Conservation (phyloP, 306 rosid species). For the cucumber (Cucumis sativus) region Cucumber_9930_V3 NC_026655.2:4105001-4105500, state of each 20-base stretch:
- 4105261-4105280: slow-evolving; percentile 59
- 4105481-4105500: neutral
- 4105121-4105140: slow-evolving; percentile 28
- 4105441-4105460: neutral
- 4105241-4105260: slow-evolving; percentile 67
- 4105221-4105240: slow-evolving; percentile 69
- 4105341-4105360: neutral
- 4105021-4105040: neutral
- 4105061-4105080: neutral
- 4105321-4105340: slow-evolving; percentile 35
- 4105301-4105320: slow-evolving; percentile 75
- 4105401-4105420: neutral
- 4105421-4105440: neutral
- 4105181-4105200: too few relatives aligned
- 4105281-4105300: slow-evolving; percentile 65
- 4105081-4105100: neutral
- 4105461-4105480: neutral
- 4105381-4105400: neutral
- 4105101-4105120: neutral
- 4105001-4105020: neutral
- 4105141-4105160: too few relatives aligned
- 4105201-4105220: neutral
- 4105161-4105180: too few relatives aligned
- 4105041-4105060: neutral
- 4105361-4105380: neutral